Evolutionary conservation across 2,329 filamentous ascomycete genomes (phyloP).

Genomic region (Colletotrichum liaoningense): DNA sequence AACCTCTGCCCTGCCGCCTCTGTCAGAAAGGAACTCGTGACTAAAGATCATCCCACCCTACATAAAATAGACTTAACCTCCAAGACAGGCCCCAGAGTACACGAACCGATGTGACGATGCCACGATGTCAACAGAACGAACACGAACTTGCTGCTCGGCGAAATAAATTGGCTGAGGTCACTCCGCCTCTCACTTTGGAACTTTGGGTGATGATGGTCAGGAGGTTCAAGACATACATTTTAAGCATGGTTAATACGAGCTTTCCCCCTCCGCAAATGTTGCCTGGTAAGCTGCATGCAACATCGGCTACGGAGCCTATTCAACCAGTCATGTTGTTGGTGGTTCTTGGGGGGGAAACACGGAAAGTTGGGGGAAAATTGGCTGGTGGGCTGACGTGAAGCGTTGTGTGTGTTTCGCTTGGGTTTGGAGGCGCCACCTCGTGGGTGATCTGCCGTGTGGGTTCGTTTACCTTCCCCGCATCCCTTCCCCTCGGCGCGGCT

Average conservation of each 20-base stretch:
- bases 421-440: background rate
- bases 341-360: background rate
- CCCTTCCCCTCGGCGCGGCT: background rate
- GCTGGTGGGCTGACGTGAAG: slow-evolving; percentile 3
- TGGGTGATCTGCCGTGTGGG: slow-evolving; percentile 4
- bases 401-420: background rate
- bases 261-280: background rate
- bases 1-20: too few relatives aligned
- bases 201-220: background rate
- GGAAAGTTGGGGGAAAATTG: too few relatives aligned
- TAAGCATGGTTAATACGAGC: slow-evolving; percentile 21
- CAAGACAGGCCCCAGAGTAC: too few relatives aligned
- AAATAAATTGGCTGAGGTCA: background rate
- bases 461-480: slow-evolving; percentile 18
- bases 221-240: background rate
- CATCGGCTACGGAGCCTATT: background rate
- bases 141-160: background rate
- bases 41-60: background rate
- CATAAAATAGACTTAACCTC: background rate
- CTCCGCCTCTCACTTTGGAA: background rate
- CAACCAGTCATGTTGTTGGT: background rate
- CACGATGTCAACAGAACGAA: slow-evolving; percentile 2
- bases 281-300: slow-evolving; percentile 23
- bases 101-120: slow-evolving; percentile 6
- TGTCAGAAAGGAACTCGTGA: too few relatives aligned